Percentiles rank a stretch among this genome's conserved stretches.
Evolutionary conservation across 2,329 filamentous ascomycete genomes (phyloP).

Genomic region (Diaporthe citriasiana): DNA sequence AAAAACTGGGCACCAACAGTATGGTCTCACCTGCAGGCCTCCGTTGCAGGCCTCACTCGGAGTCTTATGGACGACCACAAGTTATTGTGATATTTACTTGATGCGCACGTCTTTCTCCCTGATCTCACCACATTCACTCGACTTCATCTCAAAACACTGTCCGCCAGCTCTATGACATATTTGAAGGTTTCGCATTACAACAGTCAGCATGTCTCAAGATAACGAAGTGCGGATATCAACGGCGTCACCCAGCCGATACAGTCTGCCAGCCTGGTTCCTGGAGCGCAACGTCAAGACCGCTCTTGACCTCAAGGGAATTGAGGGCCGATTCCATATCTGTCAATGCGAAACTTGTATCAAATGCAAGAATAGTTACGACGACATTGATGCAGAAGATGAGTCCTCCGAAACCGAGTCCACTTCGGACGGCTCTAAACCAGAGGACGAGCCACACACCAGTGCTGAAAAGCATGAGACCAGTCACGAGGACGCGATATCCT

Average conservation of each 20-base stretch:
- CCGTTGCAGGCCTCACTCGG: background rate
- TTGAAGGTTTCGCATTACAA: background rate
- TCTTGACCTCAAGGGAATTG: background rate
- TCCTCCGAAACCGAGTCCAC: background rate
- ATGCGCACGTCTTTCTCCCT: background rate
- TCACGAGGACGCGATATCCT: slow-evolving; percentile 15
- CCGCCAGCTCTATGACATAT: background rate
- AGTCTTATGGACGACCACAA: too few species aligned
- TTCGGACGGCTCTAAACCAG: background rate
- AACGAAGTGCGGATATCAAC: background rate
- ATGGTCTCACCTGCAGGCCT: background rate
- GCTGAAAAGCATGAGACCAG: background rate
- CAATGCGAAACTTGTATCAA: background rate
- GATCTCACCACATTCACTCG: background rate
- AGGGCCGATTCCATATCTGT: background rate
- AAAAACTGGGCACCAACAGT: slow-evolving; percentile 21
- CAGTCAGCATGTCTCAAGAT: background rate
- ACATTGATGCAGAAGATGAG: background rate
- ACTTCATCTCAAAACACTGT: background rate
- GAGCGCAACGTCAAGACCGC: slow-evolving; percentile 18
- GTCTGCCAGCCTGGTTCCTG: slow-evolving; percentile 2
- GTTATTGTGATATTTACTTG: background rate
- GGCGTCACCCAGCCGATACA: background rate
- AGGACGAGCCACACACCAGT: background rate
- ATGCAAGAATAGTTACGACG: background rate